These are phyloP conservation scores for Pseudogymnoascus sp. DNA, from an alignment of 2,329 filamentous ascomycete species.

Conservation along the genomic window DNA sequence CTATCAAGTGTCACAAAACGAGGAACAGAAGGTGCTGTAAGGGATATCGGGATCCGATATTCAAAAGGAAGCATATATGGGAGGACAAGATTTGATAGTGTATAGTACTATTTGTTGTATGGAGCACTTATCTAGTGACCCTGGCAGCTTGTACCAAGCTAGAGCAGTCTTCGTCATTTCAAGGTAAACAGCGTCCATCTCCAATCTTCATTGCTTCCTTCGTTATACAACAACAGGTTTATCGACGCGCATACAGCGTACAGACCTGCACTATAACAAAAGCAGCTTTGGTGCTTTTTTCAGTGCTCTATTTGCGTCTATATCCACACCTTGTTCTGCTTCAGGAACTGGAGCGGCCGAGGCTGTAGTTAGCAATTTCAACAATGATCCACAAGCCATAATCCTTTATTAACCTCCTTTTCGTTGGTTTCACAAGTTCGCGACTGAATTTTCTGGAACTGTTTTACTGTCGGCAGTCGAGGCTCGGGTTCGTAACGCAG, in stretches of 20 bases:
- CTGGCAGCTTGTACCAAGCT: slow-evolving; percentile 4
- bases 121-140: neutral
- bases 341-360: slow-evolving; percentile 1
- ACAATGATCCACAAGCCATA: slow-evolving; percentile 2
- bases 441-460: neutral
- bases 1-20: neutral
- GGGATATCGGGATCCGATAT: neutral
- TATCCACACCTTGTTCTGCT: neutral
- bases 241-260: neutral
- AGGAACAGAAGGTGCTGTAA: neutral
- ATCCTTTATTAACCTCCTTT: neutral
- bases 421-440: neutral
- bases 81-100: neutral
- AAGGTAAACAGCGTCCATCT: slow-evolving; percentile 8
- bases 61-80: neutral
- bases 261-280: neutral
- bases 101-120: neutral
- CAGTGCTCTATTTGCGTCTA: neutral
- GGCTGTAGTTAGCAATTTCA: neutral
- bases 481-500: neutral
- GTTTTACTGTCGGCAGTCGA: neutral
- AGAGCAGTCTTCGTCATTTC: slow-evolving; percentile 1
- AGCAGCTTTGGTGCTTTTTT: neutral
- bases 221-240: slow-evolving; percentile 2
- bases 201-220: neutral